Evolutionary conservation across 2,329 filamentous ascomycete species (phyloP).

Genomic region (Alternaria sp.): DNA sequence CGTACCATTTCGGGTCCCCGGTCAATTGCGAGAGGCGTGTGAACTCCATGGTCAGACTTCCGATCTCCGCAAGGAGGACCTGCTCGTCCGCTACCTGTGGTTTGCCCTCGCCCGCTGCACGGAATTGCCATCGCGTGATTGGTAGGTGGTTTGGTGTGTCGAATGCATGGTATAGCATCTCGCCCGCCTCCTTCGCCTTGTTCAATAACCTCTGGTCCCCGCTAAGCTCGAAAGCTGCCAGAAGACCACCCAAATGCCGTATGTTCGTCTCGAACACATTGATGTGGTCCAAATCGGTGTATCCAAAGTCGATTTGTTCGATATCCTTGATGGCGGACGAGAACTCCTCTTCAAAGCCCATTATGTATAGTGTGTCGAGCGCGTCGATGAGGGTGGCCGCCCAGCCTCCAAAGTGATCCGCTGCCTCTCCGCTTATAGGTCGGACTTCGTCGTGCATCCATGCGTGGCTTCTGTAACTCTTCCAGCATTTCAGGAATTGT

Average conservation of each 20-base stretch:
- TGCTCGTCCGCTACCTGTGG: conserved; percentile 49
- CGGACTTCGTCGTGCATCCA: conserved; percentile 58
- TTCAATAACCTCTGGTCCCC: conserved; percentile 74
- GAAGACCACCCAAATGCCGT: conserved; percentile 83
- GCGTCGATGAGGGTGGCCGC: conserved; percentile 55
- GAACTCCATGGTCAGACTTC: conserved; percentile 57
- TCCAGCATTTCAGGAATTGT: conserved; percentile 54
- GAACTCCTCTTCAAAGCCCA: conserved; percentile 57
- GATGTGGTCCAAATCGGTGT: conserved; percentile 46
- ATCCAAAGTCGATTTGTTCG: conserved; percentile 52
- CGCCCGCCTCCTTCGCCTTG: conserved; percentile 80
- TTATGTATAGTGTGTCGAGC: conserved; percentile 56
- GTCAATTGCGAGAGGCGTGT: conserved; percentile 55
- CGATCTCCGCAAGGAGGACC: conserved; percentile 56
- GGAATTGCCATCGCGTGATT: conserved; percentile 54
- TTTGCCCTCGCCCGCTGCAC: conserved; percentile 45
- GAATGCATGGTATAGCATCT: conserved; percentile 81
- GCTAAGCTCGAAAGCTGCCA: conserved; percentile 87
- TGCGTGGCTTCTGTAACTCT: conserved; percentile 51
- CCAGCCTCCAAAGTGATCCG: conserved; percentile 56
- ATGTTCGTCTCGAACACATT: conserved; percentile 64
- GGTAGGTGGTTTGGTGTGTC: conserved; percentile 97
- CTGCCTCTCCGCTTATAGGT: conserved; percentile 51
- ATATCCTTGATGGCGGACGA: conserved; percentile 53
- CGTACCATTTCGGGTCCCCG: conserved; percentile 54